Evolutionary conservation across 2,329 filamentous ascomycete species (phyloP), one percentile per base, ranked within the genome.

Genomic region (Penicillium corylophilum): DNA sequence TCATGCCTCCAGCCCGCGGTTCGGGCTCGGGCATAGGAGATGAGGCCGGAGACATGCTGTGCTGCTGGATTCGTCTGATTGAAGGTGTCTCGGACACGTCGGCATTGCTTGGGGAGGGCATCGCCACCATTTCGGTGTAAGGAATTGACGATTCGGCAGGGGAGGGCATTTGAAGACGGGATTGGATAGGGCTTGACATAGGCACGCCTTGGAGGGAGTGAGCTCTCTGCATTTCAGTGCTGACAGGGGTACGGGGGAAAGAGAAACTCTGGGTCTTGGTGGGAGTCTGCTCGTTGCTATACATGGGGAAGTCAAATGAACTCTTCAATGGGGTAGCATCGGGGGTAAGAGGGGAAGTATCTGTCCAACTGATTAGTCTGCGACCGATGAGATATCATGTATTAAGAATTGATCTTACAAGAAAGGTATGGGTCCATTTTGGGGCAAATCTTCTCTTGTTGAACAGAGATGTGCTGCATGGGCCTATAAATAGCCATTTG

Each of bases 331-430:
- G 85, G 18, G 84, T 88, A 46, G 84, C 82, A 62, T 80, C 81
- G 47, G 87, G 86, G 24, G 87, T 89, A 41, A 85, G 81, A 51
- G 86, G 86, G 36, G 60, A 61, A 35, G 46, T 55, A 36, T 63
- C 61, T 63, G 49, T 10, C 7, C 18, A 5, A 20, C 20, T 13
- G 10, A 38, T 38, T 38, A 38, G 35, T 12, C 35, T 38, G 35
- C 8, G 35, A 20, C 16, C 35, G 10, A 20, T 20, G 9, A 4
- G 16, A 20, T 20, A 38, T 13, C 18, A 2, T 13, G 13, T 20
- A 38, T 20, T 10, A 22, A 16, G 22, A n/a, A n/a, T n/a, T 3
- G 12, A 16, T 40, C 61, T 49, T 57, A 62, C 61, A 63, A 44
- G 54, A 58, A 57, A 57, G 24, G 78, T 79, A 51, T 86, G 87